Evolutionary conservation across 2,329 filamentous ascomycete genomes (phyloP), one percentile per base, ranked within the genome.

Genomic region (Aspergillus luchuensis): DNA sequence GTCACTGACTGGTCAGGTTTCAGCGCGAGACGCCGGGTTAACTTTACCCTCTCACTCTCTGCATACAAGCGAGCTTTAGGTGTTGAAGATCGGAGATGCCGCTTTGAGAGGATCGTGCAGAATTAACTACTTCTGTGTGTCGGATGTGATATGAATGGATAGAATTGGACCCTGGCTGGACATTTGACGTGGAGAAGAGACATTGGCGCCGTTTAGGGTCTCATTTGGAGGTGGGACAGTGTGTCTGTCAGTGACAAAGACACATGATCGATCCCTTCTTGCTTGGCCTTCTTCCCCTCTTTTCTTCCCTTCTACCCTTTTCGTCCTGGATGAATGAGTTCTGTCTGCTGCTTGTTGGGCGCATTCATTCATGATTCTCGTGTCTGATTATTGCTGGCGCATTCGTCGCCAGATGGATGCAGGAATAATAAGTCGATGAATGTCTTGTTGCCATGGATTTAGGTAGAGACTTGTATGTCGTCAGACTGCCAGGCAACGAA

Each of bases 21-120:
- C 41, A 41, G 51, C 17, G 49, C 50, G 51, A 53, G 36, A 28
- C 51, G 51, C 51, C 51, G 33, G 51, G n/a, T 25, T 36, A 36
- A 36, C 30, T 6, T 13, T 36, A 36, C 33, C 33, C 10, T 36
- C 10, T 36, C 23, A 25, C 25, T 28, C 25, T 1, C 51, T 53
- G 36, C 51, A 53, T 7, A 15, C 41, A 45, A 23, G 36, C 39
- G 33, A 53, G 51, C 51, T 53, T 53, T n/a, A 15, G 33, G 19
- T 23, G 36, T 41, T 50, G 33, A 7, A 53, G 51, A 25, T 15
- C 39, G 33, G 50, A 38, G 33, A 23, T 33, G 36, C 19, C 17
- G 15, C 15, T 52, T 36, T 23, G 19, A 7, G 36, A 15, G 23
- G 19, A 19, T 6, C 19, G 19, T 43, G 41, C 41, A 45, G 41